phyloP scores from a whole-genome alignment of 129 eudicot genomes.

The Pulicaria dysenterica region DNA sequence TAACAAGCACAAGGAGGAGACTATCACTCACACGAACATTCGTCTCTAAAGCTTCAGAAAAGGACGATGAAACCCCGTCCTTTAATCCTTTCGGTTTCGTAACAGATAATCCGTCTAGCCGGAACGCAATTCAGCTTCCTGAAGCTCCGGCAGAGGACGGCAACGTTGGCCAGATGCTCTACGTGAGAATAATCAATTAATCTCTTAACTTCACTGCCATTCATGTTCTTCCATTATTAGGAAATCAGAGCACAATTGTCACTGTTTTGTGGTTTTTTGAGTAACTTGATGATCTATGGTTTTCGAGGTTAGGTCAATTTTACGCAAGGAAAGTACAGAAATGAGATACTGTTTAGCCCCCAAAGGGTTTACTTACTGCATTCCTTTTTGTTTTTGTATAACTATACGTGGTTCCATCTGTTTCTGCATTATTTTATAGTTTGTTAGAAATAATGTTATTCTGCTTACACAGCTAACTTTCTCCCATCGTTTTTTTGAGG shows the following conservation, averaged over 20 bases:
- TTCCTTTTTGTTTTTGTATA: no score
- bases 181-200: constrained; percentile 39
- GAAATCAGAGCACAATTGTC: background rate
- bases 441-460: background rate
- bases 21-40: constrained; percentile 21
- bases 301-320: constrained; percentile 7
- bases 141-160: constrained; percentile 95
- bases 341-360: background rate
- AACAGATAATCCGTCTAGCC: constrained; percentile 91
- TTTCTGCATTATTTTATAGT: no score
- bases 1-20: constrained; percentile 25
- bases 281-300: background rate
- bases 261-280: constrained; percentile 11
- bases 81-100: constrained; percentile 97
- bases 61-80: constrained; percentile 53
- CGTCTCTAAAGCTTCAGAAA: constrained; percentile 50
- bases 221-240: background rate
- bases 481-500: background rate
- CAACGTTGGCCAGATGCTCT: constrained; percentile 95
- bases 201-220: background rate
- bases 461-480: constrained; percentile 5
- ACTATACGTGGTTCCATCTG: no score
- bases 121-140: constrained; percentile 91
- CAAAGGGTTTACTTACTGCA: no score
- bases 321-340: background rate